Evolutionary conservation across 192 early-diverging fungal species (phyloP), one percentile per base, ranked within the genome.

Genomic region (Umbelopsis ramanniana): DNA sequence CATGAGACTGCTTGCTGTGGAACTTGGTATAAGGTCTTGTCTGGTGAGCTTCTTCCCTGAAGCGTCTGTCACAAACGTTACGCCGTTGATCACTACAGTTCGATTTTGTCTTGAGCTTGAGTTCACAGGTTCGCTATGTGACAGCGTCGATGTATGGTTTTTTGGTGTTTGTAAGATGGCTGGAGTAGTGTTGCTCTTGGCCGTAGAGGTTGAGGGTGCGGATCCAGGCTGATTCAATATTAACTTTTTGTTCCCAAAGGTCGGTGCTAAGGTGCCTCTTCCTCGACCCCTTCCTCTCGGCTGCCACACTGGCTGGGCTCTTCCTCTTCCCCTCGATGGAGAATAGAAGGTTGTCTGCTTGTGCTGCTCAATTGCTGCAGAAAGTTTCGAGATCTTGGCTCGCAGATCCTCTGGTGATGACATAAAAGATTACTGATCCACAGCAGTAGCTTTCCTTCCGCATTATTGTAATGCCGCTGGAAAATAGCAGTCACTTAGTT

Each of bases 41-140:
- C 79, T 72, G 10, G 76, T 71, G 12, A 81, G 63, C 52, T 77
- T 81, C 33, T 81, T 81, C 38, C 79, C 79, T 63, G 73, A 68
- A 2, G 75, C 69, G 23, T 81, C 75, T 68, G 76, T 74, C 33
- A 70, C 66, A 54, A 81, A 81, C 0, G 57, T 38, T 6, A 74
- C 72, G 4, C 79, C 79, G 22, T 81, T 81, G 54, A 81, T 81
- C 29, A 77, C 57, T n/a, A 80, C 57, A n/a, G 57, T 63, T 29
- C 57, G 57, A 29, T 15, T 63, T 54, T n/a, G 53, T 24, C 53
- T 14, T 54, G 52, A 10, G 55, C 11, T 35, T 17, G 26, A 26
- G 14, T 37, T 63, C 35, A 33, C 2, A n/a, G 29, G 29, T n/a
- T 0, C 3, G 4, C 29, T 29, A 8, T 21, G 55, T 17, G 21